phyloP scores from a whole-genome alignment of 495 filamentous ascomycete genomes.

The Trichoderma reesei region DNA sequence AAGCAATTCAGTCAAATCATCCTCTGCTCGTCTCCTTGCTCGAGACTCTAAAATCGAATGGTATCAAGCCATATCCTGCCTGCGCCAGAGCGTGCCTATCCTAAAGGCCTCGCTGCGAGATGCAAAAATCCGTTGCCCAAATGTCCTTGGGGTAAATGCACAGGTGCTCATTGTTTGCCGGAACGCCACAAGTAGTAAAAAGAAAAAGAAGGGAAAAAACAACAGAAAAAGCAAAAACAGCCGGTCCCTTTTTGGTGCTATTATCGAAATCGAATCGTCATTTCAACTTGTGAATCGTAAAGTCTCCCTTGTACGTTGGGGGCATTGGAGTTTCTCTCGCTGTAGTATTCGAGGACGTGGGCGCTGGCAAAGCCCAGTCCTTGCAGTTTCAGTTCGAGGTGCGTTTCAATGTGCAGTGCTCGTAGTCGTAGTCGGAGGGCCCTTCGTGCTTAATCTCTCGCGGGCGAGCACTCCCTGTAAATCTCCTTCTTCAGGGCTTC shows the following conservation, averaged over 20 bases:
- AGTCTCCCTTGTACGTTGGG: not conserved
- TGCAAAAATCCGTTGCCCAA: slow-evolving; percentile 8
- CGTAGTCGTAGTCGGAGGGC: not conserved
- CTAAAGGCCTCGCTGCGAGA: not conserved
- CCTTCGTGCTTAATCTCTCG: not conserved
- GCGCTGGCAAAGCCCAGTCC: too few relatives aligned
- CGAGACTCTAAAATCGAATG: slow-evolving; percentile 7
- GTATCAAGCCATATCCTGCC: slow-evolving; percentile 8
- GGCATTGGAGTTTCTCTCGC: too few relatives aligned
- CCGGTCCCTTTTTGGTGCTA: slow-evolving; percentile 6
- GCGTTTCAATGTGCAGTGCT: too few relatives aligned
- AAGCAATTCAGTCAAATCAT: slow-evolving; percentile 1
- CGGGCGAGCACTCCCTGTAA: slow-evolving; percentile 28
- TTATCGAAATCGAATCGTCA: slow-evolving; percentile 6
- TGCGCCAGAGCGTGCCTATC: slow-evolving; percentile 8
- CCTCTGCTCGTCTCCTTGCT: not conserved
- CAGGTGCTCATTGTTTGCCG: not conserved
- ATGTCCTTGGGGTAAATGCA: slow-evolving; percentile 2
- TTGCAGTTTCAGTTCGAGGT: too few relatives aligned
- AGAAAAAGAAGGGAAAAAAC: not conserved
- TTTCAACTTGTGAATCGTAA: slow-evolving; percentile 1
- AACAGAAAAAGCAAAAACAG: not conserved
- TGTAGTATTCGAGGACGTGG: too few relatives aligned
- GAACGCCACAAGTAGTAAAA: not conserved
- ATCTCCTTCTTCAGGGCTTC: slow-evolving; percentile 59